Evolutionary conservation across 345 rosid species (phyloP).

Genomic region (Alliaria petiolata): DNA sequence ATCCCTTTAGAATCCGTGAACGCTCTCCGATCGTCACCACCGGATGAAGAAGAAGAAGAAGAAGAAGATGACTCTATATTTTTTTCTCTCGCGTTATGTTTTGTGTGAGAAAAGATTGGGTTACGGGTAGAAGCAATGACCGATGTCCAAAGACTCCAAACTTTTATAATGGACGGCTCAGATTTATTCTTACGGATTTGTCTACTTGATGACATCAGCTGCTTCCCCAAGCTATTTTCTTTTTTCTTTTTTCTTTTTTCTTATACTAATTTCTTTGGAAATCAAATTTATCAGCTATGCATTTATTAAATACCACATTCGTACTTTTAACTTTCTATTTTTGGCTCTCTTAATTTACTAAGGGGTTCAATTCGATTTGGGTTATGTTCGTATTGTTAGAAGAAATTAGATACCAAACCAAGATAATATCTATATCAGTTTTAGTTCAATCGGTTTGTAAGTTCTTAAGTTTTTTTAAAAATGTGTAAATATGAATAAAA

Average conservation of each 20-base stretch:
- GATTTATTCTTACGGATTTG: constrained; percentile 25
- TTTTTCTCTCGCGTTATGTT: constrained; percentile 3
- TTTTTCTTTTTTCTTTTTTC: neutral
- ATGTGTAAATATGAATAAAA: no score
- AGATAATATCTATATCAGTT: neutral
- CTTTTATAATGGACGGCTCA: constrained; percentile 28
- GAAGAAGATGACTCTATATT: neutral
- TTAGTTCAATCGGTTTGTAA: no score
- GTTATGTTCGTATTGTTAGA: no score
- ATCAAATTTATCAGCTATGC: neutral
- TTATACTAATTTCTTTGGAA: neutral
- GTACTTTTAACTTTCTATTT: neutral
- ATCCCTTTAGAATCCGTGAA: constrained; percentile 2
- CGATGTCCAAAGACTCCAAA: constrained; percentile 57
- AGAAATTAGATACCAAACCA: no score
- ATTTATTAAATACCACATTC: neutral
- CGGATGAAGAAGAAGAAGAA: neutral
- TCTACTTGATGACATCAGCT: constrained; percentile 36
- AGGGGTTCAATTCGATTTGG: no score
- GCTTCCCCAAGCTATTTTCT: constrained; percentile 1
- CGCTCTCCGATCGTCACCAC: constrained; percentile 15
- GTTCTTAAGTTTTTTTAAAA: no score
- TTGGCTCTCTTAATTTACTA: no score
- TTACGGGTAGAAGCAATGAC: constrained; percentile 35
- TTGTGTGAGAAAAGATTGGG: constrained; percentile 36